Evolutionary conservation across 108 stramenopile species (phyloP).

Genomic region (Nannochloropsis oceanica): DNA sequence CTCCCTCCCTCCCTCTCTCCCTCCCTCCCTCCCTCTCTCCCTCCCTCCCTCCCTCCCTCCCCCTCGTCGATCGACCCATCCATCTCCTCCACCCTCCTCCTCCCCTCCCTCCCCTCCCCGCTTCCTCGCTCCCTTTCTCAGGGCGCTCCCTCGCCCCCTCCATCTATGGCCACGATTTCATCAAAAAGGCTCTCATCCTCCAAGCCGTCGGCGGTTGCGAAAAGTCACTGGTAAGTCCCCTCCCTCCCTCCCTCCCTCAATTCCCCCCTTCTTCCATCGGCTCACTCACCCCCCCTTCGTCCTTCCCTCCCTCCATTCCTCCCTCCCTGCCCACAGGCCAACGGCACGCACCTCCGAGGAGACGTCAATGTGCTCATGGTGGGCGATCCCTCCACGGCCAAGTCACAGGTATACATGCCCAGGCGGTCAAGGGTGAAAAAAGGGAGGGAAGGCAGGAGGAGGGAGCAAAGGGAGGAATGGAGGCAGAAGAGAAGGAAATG

Average conservation of each 20-base stretch:
- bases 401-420: slow-evolving; percentile 91
- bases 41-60: neutral
- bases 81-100: too few species aligned
- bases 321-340: neutral
- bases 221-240: slow-evolving; percentile 73
- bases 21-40: neutral
- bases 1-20: neutral
- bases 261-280: neutral
- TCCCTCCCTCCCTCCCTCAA: neutral
- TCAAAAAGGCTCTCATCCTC: slow-evolving; percentile 86
- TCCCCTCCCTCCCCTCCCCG: too few species aligned
- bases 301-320: neutral
- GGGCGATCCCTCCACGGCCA: slow-evolving; percentile 98
- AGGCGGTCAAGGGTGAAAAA: too few species aligned
- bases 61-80: too few species aligned
- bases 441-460: neutral
- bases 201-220: slow-evolving; percentile 72
- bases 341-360: slow-evolving; percentile 63
- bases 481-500: neutral
- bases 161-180: slow-evolving; percentile 90
- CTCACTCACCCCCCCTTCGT: neutral
- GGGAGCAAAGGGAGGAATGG: neutral
- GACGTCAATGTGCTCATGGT: slow-evolving; percentile 99
- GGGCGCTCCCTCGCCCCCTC: slow-evolving; percentile 78
- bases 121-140: neutral